Evolutionary conservation across 2,329 filamentous ascomycete genomes (phyloP), one percentile per base, ranked within the genome.

Genomic region (Rutstroemia sp.): DNA sequence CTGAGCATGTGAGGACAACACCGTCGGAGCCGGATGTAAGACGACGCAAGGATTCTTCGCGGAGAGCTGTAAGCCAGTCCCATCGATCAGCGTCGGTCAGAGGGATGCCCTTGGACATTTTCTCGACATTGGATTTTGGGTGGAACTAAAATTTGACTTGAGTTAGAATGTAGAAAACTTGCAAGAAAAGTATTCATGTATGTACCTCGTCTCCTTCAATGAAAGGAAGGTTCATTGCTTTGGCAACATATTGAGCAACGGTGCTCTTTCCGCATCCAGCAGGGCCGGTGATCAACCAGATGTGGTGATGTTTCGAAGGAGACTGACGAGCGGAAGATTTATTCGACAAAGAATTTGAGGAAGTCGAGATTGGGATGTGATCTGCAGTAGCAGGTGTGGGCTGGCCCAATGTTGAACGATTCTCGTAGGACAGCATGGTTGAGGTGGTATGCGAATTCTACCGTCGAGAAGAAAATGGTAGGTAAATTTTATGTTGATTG

Each of bases 1-100:
- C 94, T 12, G 90, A 96, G 79, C 94, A 99, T 53, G 94, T 96
- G 59, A 99, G 81, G 50, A 99, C 89, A n/a, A 96, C 94, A 49
- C 90, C 87, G 30, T 79, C 74, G 17, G 81, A 78, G 39, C 84
- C 83, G 45, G 68, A 51, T 48, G 62, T 60, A 49, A 87, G 75
- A 51, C 75, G 75, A 53, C 73, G 72, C 55, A 84, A 76, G 6
- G 83, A 82, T 66, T 84, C 86, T 62, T 89, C 81, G 61, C 89
- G 87, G 14, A 94, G 79, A 12, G 78, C 78, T 48, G 87, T 89
- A 61, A 99, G 84, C 94, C 94, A 99, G 75, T 96, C 92, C 94
- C 94, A 97, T 61, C 94, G 87, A 73, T 99, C 94, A 58, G 85
- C 86, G 69, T 99, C 94, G 56, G 88, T 95, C 38, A 99, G 79